Base-by-base conservation (phyloP, 495 filamentous ascomycete genomes). In the Lineolata rhizophorae region DNA sequence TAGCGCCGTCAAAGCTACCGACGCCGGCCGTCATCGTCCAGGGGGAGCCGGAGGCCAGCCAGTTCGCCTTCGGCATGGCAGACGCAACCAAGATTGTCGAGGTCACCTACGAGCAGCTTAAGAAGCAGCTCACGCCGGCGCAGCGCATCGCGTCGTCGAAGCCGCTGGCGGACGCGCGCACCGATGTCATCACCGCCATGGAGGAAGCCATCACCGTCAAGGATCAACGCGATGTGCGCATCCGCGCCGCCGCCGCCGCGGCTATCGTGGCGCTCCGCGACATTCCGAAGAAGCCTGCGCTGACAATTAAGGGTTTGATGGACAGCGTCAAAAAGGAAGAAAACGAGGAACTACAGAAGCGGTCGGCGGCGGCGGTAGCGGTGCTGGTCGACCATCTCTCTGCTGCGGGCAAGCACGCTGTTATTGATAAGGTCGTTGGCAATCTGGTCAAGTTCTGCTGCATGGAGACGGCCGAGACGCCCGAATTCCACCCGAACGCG, bases 361-460 rank as follows among this genome's bases (percentile, higher is more conserved):
- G 85, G 18, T 93, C 90, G 16, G 81, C 83, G 5, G 64, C 61
- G 4, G 79, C 82, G 11, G 70, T 94, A 20, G 77, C 80, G 4
- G 57, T 64, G 13, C 62, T 94, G n/a, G 70, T 97, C n/a, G 68
- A 75, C 36, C 62, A 83, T 17, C 84, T 94, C 43, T 80, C 79
- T 4, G 62, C 65, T 9, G 63, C 67, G 5, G 71, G 76, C 5
- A 75, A 80, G 30, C 64, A 69, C 19, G 76, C 71, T 18, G 77
- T 84, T 2, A 80, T 84, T 15, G 80, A 93, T 45, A 97, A 97
- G 52, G 75, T 97, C 30, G 80, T 90, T 19, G 65, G 72, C 18
- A 97, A 97, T 51, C 51, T 97, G 34, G 76, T 85, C 52, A 92
- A 92, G 43, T 97, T 93, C 53, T 90, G 80, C 46, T 95, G 87